These are phyloP conservation scores for Podosphaera xanthii DNA, from an alignment of 2,329 filamentous ascomycete genomes.

Conservation along the genomic window DNA sequence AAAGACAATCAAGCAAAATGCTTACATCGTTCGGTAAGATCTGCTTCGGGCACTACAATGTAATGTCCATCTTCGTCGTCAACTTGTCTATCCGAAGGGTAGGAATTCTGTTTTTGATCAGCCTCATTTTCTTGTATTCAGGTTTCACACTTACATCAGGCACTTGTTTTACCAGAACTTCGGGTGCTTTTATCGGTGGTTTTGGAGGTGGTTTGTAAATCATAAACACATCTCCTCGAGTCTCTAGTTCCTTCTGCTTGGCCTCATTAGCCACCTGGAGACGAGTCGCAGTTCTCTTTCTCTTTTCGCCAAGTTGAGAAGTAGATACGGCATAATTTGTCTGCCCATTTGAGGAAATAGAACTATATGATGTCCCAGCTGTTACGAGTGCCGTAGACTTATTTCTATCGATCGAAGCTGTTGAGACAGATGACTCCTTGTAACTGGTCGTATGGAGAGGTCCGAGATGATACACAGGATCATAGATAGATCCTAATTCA, in stretches of 20 bases:
- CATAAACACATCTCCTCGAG: constrained; percentile 44
- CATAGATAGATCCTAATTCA: constrained; percentile 31
- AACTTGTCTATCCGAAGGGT: constrained; percentile 44
- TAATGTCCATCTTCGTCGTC: constrained; percentile 97
- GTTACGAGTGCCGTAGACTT: constrained; percentile 65
- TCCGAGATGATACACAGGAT: constrained; percentile 47
- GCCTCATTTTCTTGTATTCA: neutral
- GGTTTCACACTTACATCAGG: constrained; percentile 30
- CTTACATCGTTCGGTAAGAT: constrained; percentile 77
- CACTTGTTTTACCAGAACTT: constrained; percentile 42
- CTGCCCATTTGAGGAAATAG: constrained; percentile 33
- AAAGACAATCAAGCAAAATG: constrained; percentile 9
- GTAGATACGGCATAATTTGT: constrained; percentile 45
- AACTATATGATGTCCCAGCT: constrained; percentile 67
- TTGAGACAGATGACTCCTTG: constrained; percentile 43
- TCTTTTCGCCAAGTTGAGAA: constrained; percentile 55
- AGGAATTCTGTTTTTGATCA: constrained; percentile 15
- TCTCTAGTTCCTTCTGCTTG: constrained; percentile 52
- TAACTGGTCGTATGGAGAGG: constrained; percentile 47
- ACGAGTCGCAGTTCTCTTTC: constrained; percentile 55
- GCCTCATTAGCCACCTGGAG: constrained; percentile 66
- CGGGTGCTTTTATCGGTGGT: constrained; percentile 73
- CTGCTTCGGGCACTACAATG: constrained; percentile 69
- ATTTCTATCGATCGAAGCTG: constrained; percentile 62
- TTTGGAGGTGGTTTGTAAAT: constrained; percentile 72